Percentiles rank a stretch among this genome's conserved stretches.
Evolutionary conservation across 1,284 basidiomycete genomes (phyloP).

Genomic region (Cryptococcus neoformans): DNA sequence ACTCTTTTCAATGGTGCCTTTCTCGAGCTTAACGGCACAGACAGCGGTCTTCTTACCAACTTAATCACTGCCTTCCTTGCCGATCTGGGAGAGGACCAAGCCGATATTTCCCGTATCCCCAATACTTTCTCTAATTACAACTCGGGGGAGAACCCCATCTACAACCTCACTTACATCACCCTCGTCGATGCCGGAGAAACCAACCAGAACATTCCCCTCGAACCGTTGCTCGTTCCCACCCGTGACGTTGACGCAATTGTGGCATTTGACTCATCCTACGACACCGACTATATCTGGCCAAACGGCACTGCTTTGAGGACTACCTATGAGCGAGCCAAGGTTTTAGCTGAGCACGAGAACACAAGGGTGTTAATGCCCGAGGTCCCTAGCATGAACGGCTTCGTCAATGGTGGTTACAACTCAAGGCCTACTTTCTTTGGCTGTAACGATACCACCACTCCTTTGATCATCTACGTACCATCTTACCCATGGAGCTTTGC

Average conservation of each 20-base stretch:
- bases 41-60: conserved; percentile 36
- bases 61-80: conserved; percentile 23
- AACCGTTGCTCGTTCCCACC: conserved; percentile 53
- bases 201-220: conserved; percentile 54
- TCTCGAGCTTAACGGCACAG: conserved; percentile 30
- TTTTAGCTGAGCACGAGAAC: conserved; percentile 26
- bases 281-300: conserved; percentile 53
- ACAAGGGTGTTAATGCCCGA: conserved; percentile 47
- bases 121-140: conserved; percentile 50
- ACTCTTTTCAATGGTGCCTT: conserved; percentile 46
- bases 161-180: conserved; percentile 41
- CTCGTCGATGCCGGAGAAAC: conserved; percentile 54
- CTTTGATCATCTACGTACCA: conserved; percentile 51
- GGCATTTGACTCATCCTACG: conserved; percentile 55
- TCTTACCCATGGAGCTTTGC: conserved; percentile 52
- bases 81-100: conserved; percentile 38
- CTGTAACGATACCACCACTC: conserved; percentile 47
- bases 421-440: conserved; percentile 52
- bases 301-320: conserved; percentile 53
- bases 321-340: conserved; percentile 33
- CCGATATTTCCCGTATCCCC: conserved; percentile 51
- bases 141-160: conserved; percentile 40
- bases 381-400: conserved; percentile 52
- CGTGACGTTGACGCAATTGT: conserved; percentile 55
- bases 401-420: conserved; percentile 55